Base-by-base conservation (phyloP, 768 basidiomycete species). In the Clitopilus hobsonii region DNA sequence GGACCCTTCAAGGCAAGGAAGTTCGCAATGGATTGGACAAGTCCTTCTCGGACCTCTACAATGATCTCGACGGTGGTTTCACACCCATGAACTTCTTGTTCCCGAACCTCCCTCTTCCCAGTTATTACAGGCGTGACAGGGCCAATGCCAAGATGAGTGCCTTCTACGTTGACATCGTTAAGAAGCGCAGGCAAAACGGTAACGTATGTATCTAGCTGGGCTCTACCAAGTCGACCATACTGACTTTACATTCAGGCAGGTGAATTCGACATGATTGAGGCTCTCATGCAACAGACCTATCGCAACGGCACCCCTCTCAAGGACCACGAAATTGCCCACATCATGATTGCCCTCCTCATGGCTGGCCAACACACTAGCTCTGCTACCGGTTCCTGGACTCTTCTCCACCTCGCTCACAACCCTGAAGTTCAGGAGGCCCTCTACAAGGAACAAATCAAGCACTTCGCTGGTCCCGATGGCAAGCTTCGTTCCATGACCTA, bases 311-410 rank as follows among this genome's bases (percentile, higher is more conserved):
- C 80, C 45, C 66, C 77, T 1, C 78, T 98, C 36, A 80, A 78
- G 57, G 94, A 99, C 65, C 86, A 89, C 61, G 93, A 98, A 69
- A 89, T 98, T 56, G 94, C 97, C 0, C 97, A 98, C 67, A 95
- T 99, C 66, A 86, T 99, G 88, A 99, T 98, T 64, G 97, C 97
- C 14, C 82, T 99, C 47, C 85, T 99, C 59, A 98, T 99, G 97
- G 97, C 97, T 41, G 97, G 97, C 32, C 97, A 99, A 73, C 97
- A 99, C 72, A 99, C 97, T 0, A 92, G 90, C 62, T 97, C 97
- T 13, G 88, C 97, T 1, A 88, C 92, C 20, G 86, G 86, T 27
- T 88, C 94, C 8, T 99, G 97, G 97, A 68, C 86, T 14, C 77
- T 98, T 32, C 82, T 98, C 38, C 93, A 97, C 65, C 69, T 98